Conservation (phyloP, 345 rosid genomes). For the Anastatica hierochuntica region DNA sequence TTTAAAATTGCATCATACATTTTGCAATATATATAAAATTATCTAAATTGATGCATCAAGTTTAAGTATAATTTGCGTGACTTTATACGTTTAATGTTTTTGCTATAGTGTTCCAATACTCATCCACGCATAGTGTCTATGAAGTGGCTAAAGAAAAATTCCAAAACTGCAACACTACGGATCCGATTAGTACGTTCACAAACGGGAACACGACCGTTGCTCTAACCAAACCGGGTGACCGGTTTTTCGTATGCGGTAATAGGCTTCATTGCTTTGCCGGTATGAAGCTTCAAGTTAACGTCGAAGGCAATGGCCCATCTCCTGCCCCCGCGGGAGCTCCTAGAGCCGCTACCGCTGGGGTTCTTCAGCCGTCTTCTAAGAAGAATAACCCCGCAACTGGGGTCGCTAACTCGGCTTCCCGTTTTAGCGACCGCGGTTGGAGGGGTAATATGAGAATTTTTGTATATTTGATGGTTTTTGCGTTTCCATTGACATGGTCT, state of each 20-base stretch:
- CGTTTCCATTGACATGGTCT: conserved; percentile 15
- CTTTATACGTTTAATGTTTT: too few species aligned
- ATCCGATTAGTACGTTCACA: conserved; percentile 37
- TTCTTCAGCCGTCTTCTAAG: conserved; percentile 38
- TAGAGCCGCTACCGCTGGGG: conserved; percentile 21
- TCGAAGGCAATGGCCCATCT: conserved; percentile 33
- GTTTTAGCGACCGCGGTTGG: background rate
- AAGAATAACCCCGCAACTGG: conserved; percentile 35
- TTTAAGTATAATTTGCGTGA: too few species aligned
- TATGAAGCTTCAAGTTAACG: conserved; percentile 59
- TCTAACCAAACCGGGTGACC: conserved; percentile 39
- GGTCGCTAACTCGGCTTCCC: conserved; percentile 32
- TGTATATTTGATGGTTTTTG: conserved; percentile 4
- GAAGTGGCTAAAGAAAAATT: conserved; percentile 45
- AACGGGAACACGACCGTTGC: conserved; percentile 76
- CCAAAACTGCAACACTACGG: conserved; percentile 47
- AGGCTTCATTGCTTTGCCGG: conserved; percentile 73
- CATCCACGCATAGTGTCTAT: conserved; percentile 45
- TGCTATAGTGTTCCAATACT: conserved; percentile 79
- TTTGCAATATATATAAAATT: too few species aligned
- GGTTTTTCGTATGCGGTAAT: conserved; percentile 60
- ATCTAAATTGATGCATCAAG: too few species aligned
- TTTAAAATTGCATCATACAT: too few species aligned
- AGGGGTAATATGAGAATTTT: background rate
- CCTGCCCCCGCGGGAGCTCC: conserved; percentile 54